Base-by-base conservation (phyloP, 768 basidiomycete species). In the Lactifluus piperatus region DNA sequence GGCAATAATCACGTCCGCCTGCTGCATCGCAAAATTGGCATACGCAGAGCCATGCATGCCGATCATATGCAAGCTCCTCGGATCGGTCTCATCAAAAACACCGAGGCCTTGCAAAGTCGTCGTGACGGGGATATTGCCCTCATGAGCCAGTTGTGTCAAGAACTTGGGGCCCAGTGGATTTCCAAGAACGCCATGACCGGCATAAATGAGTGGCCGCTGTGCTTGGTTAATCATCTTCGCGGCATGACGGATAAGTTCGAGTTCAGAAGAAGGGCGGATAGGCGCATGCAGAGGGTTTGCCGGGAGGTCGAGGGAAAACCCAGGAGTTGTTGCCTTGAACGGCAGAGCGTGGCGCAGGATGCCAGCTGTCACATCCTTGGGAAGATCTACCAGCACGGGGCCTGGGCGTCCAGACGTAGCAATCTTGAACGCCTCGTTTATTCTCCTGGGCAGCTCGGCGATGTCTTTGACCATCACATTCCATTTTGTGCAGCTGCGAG, bases 381-480 rank as follows among this genome's bases (percentile, higher is more conserved):
- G 97, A 20, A 99, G 79, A 70, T 99, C 97, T 61, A 99, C 94
- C 61, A 99, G 85, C 49, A 98, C 97, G 51, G 97, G 97, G 0
- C 97, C 97, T 0, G 97, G 97, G 29, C 97, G 85, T 0, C 97
- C 97, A 7, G 93, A 91, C 1, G 92, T 94, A 14, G 97, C 97
- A 64, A 99, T 98, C 73, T 97, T 97, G 83, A 99, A 98, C 0
- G 97, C 97, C 72, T 99, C 97, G 70, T 97, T 98, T 70, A 98
- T 95, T 58, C 97, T 81, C 44, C 95, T 78, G 14, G 97, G 97
- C 3, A 98, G 80, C 72, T 98, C 97, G 13, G 89, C 72, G 60
- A 98, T 91, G 69, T 94, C 94, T 73, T 97, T 98, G 52, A 98
- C 91, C 94, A 98, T 95, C 61, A 99, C 95, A 70, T 99, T 98